Base-by-base conservation (phyloP, 371 early-diverging fungal species). In the Basidiobolus meristosporus region DNA sequence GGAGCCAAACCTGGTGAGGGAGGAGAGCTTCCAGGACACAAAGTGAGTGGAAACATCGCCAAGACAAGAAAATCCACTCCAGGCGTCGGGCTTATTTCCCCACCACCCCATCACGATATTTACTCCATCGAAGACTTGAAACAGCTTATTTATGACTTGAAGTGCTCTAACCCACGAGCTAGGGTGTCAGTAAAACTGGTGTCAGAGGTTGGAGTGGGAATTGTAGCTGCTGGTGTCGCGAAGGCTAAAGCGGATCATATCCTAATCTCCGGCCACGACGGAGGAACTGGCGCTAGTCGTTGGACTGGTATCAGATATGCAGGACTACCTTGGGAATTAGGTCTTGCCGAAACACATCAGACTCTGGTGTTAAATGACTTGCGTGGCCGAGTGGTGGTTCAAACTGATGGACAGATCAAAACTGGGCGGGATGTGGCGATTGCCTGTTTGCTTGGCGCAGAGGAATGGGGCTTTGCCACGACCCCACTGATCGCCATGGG, bases 1-100 rank as follows among this genome's bases (percentile, higher is more conserved):
- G 97, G 97, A 37, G 97, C 97, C 36, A 96, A 93, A 63, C 91
- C 97, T 20, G 97, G 97, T 40, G 92, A 96, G 64, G 93, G 87
- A 40, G 89, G 87, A 55, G 70, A 73, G 55, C 54, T 75, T 40
- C 63, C 64, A 29, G 92, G 96, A 34, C 60, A 72, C 54, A 95
- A 95, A 60, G 91, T 95, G 7, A 69, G 77, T 11, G 73, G 76
- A 36, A 79, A 78, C 40, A 92, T 95, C 51, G 96, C 89, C 22
- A 67, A 69, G 46, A 90, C 93, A 11, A 73, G 97, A 43, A 88
- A 96, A 53, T 83, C 91, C 7, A 91, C 90, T 16, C 86, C 89
- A 23, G 92, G 92, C 38, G 91, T 92, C 31, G 92, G 91, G 28
- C 63, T 96, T 14, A 91, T 96, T 42, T 82, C 82, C 17, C 96